Percentiles rank a stretch among this genome's conserved stretches.
phyloP scores from a whole-genome alignment of 345 rosid species.

The Hypericum perforatum region DNA sequence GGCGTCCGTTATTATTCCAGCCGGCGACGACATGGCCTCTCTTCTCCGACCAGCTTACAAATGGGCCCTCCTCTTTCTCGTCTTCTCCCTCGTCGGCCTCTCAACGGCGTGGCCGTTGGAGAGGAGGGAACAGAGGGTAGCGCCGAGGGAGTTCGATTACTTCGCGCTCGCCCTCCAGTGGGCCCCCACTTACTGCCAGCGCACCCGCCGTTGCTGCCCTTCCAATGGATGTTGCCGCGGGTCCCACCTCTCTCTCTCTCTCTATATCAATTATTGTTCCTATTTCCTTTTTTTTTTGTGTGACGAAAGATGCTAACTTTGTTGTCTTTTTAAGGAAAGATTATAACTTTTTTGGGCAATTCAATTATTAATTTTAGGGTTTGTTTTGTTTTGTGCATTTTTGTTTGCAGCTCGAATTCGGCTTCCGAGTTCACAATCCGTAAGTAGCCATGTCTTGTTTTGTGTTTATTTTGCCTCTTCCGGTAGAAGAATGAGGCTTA shows the following conservation, averaged over 20 bases:
- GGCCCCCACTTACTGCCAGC: slow-evolving; percentile 75
- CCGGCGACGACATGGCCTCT: too few relatives aligned
- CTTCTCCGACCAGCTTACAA: background rate
- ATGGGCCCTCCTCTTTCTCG: slow-evolving; percentile 2
- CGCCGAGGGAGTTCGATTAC: slow-evolving; percentile 85
- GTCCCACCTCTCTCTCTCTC: slow-evolving; percentile 15
- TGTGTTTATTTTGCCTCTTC: slow-evolving; percentile 3
- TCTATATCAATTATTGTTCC: background rate
- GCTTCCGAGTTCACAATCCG: slow-evolving; percentile 84
- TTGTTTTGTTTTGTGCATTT: slow-evolving; percentile 2
- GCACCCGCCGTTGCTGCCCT: slow-evolving; percentile 74
- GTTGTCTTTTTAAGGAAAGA: background rate
- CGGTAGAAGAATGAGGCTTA: background rate
- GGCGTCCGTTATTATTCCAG: too few relatives aligned
- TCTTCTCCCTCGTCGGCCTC: background rate
- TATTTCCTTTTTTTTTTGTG: background rate
- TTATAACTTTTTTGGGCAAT: background rate
- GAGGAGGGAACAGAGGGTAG: background rate
- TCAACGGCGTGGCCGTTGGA: slow-evolving; percentile 4
- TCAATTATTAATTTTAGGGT: slow-evolving; percentile 9
- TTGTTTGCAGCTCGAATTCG: slow-evolving; percentile 42
- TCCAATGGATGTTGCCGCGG: slow-evolving; percentile 79
- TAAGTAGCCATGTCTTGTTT: slow-evolving; percentile 31
- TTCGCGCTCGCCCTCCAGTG: slow-evolving; percentile 70
- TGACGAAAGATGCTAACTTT: background rate